Evolutionary conservation across 192 early-diverging fungal genomes (phyloP).

Genomic region (Backusella luteola): DNA sequence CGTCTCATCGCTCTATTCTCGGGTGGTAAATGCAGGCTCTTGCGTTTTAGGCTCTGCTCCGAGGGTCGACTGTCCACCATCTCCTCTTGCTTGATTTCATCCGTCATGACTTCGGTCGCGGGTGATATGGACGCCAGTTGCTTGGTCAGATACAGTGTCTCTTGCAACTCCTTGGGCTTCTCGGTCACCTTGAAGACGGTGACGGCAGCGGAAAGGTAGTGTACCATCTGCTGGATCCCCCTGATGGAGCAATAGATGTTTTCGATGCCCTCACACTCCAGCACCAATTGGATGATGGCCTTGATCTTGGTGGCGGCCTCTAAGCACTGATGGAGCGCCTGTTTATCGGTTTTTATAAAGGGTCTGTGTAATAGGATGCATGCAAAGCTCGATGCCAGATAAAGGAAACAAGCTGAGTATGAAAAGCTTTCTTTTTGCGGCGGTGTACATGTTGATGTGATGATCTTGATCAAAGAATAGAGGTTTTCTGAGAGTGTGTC

Average conservation of each 20-base stretch:
- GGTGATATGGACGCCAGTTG: conserved; percentile 5
- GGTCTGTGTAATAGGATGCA: conserved; percentile 6
- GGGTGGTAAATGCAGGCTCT: conserved; percentile 7
- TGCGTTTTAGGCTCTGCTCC: background rate
- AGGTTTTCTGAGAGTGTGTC: background rate
- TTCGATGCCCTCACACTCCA: conserved; percentile 13
- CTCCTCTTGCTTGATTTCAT: background rate
- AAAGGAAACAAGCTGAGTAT: background rate
- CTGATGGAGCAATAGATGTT: conserved; percentile 16
- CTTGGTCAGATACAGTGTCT: background rate
- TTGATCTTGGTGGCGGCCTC: background rate
- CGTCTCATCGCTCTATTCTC: background rate
- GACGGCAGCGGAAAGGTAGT: conserved; percentile 12
- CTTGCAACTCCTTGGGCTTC: background rate
- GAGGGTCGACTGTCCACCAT: background rate
- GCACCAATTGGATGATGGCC: background rate
- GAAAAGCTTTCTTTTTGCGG: background rate
- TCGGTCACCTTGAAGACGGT: background rate
- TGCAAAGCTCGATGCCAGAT: conserved; percentile 2
- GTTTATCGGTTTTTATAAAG: background rate
- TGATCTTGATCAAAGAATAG: background rate
- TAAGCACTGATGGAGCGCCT: background rate
- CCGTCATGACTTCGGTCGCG: conserved; percentile 8
- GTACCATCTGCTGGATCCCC: conserved; percentile 14
- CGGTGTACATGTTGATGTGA: background rate